Base-by-base conservation (phyloP, 345 rosid genomes). In the Camelina laxa region DNA sequence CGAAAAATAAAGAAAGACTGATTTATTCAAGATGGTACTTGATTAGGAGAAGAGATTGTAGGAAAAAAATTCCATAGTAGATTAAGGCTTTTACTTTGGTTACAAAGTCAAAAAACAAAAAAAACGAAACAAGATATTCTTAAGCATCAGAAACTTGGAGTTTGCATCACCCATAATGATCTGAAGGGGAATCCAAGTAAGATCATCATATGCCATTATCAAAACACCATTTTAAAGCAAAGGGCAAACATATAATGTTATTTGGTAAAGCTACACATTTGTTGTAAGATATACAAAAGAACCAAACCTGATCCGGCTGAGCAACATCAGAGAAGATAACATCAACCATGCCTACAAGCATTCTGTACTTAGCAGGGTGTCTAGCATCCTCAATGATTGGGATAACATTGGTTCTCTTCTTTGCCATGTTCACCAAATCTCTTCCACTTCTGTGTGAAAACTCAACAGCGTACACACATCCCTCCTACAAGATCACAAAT, bases 321-420 rank as follows among this genome's bases (percentile, higher is more conserved):
- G 99, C 98, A 86, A 96, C 99, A 84, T 96, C 99, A 35, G 99
- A 91, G 82, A 96, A 96, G 55, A 96, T 88, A 16, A 96, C 98
- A 88, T 96, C 99, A 53, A 96, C 98, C 99, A 96, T 96, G 72
- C 97, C 97, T n/a, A 96, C 93, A 58, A 96, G 84, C 99, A 92
- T 96, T 20, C 99, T 82, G 79, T 96, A 96, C 79, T 96, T 96
- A 17, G 93, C 82, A 12, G 99, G 99, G 82, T 92, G 97, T 73
- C 99, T 89, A 42, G 99, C 98, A 91, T 96, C 98, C 54, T 96
- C 99, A 74, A 96, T 96, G 56, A 91, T 96, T 54, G 98, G 98
- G 10, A 96, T 88, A 42, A 96, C 85, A 80, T 96, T 96, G 0
- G 99, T 92, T 55, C 98, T 69, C 83, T 92, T 96, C 86, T 96